Conservation (phyloP, 129 eudicot species). For the Ambrosia trifida region DNA sequence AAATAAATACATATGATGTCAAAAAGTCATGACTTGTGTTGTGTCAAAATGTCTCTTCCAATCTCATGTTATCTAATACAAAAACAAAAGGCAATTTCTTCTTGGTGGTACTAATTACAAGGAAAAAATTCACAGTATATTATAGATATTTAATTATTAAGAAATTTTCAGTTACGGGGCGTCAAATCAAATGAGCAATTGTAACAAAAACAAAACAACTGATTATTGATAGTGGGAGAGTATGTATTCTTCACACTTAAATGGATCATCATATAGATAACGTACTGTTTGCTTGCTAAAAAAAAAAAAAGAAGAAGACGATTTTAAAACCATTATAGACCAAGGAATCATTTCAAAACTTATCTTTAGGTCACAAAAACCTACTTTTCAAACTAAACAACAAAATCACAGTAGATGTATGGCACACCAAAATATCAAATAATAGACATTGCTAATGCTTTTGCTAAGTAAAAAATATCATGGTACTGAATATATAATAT, state of each 20-base stretch:
- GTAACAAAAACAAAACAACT: background rate
- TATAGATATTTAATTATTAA: background rate
- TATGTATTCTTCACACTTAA: background rate
- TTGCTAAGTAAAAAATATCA: background rate
- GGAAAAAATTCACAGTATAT: background rate
- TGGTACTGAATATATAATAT: background rate
- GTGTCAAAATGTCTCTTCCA: background rate
- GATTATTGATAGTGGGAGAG: too few species aligned
- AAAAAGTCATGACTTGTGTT: background rate
- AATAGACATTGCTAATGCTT: conserved; percentile 8
- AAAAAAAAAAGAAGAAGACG: too few species aligned
- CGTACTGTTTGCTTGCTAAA: background rate
- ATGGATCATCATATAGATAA: background rate
- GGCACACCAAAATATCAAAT: too few species aligned
- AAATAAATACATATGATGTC: background rate
- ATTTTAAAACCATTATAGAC: background rate
- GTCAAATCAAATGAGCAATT: background rate
- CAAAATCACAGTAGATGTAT: background rate
- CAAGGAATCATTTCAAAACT: background rate
- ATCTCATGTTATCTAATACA: background rate
- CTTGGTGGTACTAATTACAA: background rate
- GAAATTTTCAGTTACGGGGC: background rate
- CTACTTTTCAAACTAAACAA: background rate
- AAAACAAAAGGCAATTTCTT: background rate
- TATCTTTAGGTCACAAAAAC: too few species aligned